Evolutionary conservation across 2,329 filamentous ascomycete genomes (phyloP).

Genomic region (Cadophora gregata): DNA sequence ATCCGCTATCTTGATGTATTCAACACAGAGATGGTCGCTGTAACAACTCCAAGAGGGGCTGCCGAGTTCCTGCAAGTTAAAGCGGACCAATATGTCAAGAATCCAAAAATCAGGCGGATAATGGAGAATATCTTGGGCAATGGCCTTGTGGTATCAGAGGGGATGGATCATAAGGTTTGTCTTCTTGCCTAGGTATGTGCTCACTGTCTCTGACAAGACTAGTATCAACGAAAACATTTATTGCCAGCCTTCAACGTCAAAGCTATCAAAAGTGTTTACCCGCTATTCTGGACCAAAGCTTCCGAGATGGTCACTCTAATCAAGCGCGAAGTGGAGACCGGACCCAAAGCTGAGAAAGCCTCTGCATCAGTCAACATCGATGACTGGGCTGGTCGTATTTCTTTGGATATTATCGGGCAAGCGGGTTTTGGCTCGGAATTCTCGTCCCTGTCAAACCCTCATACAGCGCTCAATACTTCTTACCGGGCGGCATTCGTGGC

Average conservation of each 20-base stretch:
- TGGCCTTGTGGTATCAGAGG: conserved; percentile 79
- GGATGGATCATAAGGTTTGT: conserved; percentile 78
- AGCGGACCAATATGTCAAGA: conserved; percentile 30
- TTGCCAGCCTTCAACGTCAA: conserved; percentile 82
- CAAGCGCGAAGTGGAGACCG: conserved; percentile 20
- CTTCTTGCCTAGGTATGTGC: not conserved
- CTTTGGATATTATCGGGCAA: conserved; percentile 75
- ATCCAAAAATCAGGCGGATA: conserved; percentile 48
- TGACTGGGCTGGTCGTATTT: conserved; percentile 66
- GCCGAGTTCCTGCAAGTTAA: conserved; percentile 26
- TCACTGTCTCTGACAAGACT: conserved; percentile 8
- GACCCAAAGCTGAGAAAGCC: conserved; percentile 34
- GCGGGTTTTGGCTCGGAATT: conserved; percentile 75
- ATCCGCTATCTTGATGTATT: conserved; percentile 31
- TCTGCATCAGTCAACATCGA: conserved; percentile 25
- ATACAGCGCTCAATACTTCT: conserved; percentile 61
- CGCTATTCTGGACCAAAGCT: conserved; percentile 80
- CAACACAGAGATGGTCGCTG: conserved; percentile 27
- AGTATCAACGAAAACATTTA: conserved; percentile 76
- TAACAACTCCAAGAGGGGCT: conserved; percentile 26
- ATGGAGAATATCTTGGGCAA: conserved; percentile 55
- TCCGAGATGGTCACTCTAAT: conserved; percentile 57
- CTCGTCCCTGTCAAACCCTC: conserved; percentile 62
- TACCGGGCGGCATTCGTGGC: conserved; percentile 53
- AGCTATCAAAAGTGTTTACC: conserved; percentile 84